Evolutionary conservation across 2,329 filamentous ascomycete species (phyloP).

Genomic region (Arthrobotrys megalospora): DNA sequence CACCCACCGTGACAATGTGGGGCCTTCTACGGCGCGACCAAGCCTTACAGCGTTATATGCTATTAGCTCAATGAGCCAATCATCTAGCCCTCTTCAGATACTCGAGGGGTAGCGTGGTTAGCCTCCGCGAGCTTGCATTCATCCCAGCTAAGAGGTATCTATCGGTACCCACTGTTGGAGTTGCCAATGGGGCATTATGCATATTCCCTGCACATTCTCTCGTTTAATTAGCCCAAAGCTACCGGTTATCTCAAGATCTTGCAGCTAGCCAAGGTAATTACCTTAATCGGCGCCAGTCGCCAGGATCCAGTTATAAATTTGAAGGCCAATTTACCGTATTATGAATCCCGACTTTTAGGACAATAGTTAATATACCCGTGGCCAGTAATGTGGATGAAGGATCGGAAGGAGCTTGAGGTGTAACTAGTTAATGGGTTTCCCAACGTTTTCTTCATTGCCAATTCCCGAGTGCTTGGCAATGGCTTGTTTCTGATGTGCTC

Average conservation of each 20-base stretch:
- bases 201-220: constrained; percentile 29
- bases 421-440: too few species aligned
- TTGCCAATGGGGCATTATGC: constrained; percentile 20
- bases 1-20: constrained; percentile 29
- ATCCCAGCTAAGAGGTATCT: constrained; percentile 18
- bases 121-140: constrained; percentile 6
- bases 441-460: too few species aligned
- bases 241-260: constrained; percentile 51
- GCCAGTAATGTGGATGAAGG: neutral
- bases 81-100: neutral
- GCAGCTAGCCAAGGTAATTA: constrained; percentile 17
- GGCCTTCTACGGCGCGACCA: constrained; percentile 13
- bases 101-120: constrained; percentile 8
- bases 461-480: too few species aligned
- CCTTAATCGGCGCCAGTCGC: neutral
- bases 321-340: neutral
- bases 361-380: neutral
- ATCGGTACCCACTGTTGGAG: neutral
- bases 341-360: neutral
- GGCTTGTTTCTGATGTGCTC: too few species aligned
- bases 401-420: neutral
- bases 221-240: constrained; percentile 37
- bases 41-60: constrained; percentile 21
- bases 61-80: constrained; percentile 6
- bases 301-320: neutral